Conservation (phyloP, 108 stramenopile species). For the Mayamaea pseudoterrestris region DNA sequence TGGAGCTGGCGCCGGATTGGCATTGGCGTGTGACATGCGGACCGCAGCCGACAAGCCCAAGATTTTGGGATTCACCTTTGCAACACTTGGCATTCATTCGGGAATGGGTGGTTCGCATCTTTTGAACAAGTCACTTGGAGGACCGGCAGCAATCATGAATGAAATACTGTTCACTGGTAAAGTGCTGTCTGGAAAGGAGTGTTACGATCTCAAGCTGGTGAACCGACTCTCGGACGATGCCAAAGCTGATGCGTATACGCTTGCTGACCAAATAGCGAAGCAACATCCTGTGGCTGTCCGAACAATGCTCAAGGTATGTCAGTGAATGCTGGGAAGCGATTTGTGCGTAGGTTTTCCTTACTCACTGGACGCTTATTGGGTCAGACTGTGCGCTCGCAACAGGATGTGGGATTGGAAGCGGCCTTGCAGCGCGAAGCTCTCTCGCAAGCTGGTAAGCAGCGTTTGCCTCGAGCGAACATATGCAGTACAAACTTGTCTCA, state of each 20-base stretch:
- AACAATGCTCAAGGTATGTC: no score
- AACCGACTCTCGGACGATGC: constrained; percentile 14
- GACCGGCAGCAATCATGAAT: constrained; percentile 15
- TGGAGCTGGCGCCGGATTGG: constrained; percentile 64
- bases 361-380: no score
- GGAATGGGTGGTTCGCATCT: constrained; percentile 69
- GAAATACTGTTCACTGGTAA: constrained; percentile 45
- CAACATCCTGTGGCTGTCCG: constrained; percentile 46
- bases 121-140: constrained; percentile 29
- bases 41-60: constrained; percentile 20
- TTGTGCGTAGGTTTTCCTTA: no score
- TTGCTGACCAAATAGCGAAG: constrained; percentile 29
- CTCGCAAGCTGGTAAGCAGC: constrained; percentile 26
- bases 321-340: no score
- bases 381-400: constrained; percentile 21
- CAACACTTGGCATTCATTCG: constrained; percentile 53
- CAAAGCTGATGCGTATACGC: constrained; percentile 19
- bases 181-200: constrained; percentile 39
- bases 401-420: constrained; percentile 26
- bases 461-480: no score
- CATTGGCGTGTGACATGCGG: constrained; percentile 61
- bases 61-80: constrained; percentile 61
- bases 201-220: constrained; percentile 27
- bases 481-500: no score
- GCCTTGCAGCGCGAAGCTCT: constrained; percentile 27